Conservation (phyloP, 2,329 filamentous ascomycete species). For the Alternaria rosae region DNA sequence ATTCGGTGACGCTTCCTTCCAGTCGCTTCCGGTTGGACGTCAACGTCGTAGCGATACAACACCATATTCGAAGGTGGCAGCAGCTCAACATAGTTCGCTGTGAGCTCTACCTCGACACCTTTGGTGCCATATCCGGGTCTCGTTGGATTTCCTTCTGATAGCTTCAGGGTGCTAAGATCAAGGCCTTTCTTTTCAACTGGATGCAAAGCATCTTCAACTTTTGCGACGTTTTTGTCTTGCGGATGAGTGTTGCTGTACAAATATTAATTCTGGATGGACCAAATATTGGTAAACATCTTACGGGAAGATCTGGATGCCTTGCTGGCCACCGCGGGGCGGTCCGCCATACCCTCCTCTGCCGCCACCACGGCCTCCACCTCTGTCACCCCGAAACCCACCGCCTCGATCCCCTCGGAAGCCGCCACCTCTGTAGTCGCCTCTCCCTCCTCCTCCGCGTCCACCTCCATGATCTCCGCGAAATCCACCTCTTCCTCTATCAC, state of each 20-base stretch:
- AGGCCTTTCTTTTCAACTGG: conserved; percentile 18
- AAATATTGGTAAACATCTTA: conserved; percentile 1
- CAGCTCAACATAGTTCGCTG: conserved; percentile 31
- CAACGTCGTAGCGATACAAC: conserved; percentile 22
- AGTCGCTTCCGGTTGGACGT: conserved; percentile 13
- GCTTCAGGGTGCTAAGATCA: conserved; percentile 10
- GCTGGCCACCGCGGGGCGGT: conserved; percentile 5
- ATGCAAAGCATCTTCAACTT: conserved; percentile 20
- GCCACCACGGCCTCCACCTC: conserved; percentile 5
- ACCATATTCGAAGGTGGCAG: conserved; percentile 19
- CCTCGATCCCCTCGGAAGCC: conserved; percentile 1
- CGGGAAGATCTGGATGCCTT: conserved; percentile 16
- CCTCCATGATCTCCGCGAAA: not conserved
- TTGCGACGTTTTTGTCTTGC: conserved; percentile 14
- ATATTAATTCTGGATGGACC: not conserved
- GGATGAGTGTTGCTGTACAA: conserved; percentile 13
- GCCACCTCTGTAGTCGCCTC: not conserved
- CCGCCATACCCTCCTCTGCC: not conserved
- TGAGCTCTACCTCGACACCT: conserved; percentile 22
- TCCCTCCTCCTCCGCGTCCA: not conserved
- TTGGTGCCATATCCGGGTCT: conserved; percentile 27
- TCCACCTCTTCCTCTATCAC: conserved; percentile 6
- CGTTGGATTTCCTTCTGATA: conserved; percentile 15
- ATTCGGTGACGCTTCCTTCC: conserved; percentile 23
- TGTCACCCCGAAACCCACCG: not conserved